These are phyloP conservation scores for Flaveria bidentis DNA, from an alignment of 129 eudicot species.

Conservation along the genomic window DNA sequence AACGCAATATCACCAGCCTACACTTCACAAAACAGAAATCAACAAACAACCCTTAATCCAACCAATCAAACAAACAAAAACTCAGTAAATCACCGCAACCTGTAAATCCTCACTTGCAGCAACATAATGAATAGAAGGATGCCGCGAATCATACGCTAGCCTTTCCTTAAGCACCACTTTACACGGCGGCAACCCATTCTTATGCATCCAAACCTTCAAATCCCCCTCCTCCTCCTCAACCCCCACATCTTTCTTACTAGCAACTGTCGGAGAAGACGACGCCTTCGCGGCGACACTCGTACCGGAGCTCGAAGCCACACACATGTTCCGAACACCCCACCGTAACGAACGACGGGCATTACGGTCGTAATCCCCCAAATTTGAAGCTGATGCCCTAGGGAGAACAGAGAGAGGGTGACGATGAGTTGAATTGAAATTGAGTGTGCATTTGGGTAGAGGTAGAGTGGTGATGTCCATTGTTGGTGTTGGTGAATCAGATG, in stretches of 20 bases:
- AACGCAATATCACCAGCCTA: constrained; percentile 84
- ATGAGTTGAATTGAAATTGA: constrained; percentile 40
- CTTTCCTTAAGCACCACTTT: constrained; percentile 70
- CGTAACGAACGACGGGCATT: constrained; percentile 30
- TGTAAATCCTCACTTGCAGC: constrained; percentile 93
- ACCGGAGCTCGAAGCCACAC: constrained; percentile 60
- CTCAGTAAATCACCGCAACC: constrained; percentile 34
- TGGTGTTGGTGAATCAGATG: neutral
- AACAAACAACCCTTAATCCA: neutral
- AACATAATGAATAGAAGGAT: constrained; percentile 70
- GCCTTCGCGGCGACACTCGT: constrained; percentile 54
- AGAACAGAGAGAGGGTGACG: constrained; percentile 38
- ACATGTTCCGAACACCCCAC: constrained; percentile 34
- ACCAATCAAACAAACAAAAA: neutral
- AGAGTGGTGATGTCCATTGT: constrained; percentile 50
- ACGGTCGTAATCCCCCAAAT: neutral
- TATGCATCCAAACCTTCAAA: constrained; percentile 87
- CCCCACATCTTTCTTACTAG: constrained; percentile 36
- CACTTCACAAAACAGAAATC: neutral
- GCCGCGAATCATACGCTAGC: constrained; percentile 52
- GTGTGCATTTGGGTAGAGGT: constrained; percentile 44
- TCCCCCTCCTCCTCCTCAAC: constrained; percentile 51
- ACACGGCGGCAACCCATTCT: constrained; percentile 92
- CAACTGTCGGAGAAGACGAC: constrained; percentile 32
- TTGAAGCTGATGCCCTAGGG: constrained; percentile 25